A percentile compares a stretch with the other conserved stretches of the same genome.
Evolutionary conservation across 768 basidiomycete genomes (phyloP).

Genomic region (Hericium alpestre): DNA sequence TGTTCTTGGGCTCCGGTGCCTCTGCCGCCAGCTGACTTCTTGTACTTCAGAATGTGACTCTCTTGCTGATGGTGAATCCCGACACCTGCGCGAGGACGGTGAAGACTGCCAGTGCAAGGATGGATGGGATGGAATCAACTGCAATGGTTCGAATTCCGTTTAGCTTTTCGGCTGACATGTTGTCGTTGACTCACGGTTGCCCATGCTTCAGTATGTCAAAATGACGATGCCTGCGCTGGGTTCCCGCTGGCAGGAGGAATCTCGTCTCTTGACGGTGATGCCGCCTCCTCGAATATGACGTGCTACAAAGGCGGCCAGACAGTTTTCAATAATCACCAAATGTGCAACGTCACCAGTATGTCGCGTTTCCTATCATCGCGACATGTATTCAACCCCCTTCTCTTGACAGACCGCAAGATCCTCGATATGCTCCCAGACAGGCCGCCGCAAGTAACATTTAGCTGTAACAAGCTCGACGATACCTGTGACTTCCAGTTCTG

Average conservation of each 20-base stretch:
- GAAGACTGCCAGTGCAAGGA: conserved; percentile 82
- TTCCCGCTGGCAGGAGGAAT: conserved; percentile 56
- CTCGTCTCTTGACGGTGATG: conserved; percentile 29
- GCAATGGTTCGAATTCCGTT: conserved; percentile 61
- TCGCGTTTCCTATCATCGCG: too few relatives aligned
- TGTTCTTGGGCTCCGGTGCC: conserved; percentile 7
- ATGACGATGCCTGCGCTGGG: conserved; percentile 63
- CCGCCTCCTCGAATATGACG: conserved; percentile 57
- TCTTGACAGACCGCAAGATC: conserved; percentile 67
- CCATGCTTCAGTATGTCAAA: conserved; percentile 66
- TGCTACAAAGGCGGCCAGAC: conserved; percentile 92
- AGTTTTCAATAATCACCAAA: conserved; percentile 92
- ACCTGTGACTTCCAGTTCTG: conserved; percentile 97
- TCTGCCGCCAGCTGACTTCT: too few relatives aligned
- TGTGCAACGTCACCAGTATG: conserved; percentile 97
- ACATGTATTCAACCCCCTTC: conserved; percentile 4
- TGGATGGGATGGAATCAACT: conserved; percentile 94
- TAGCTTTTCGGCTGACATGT: not conserved
- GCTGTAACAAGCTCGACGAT: conserved; percentile 54
- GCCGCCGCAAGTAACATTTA: conserved; percentile 93
- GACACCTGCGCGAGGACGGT: conserved; percentile 68
- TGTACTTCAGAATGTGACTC: conserved; percentile 75
- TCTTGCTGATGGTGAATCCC: conserved; percentile 78
- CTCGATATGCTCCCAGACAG: conserved; percentile 85
- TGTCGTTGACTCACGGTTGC: not conserved